Evolutionary conservation across 345 rosid genomes (phyloP).

Genomic region (Crucihimalaya himalaica): DNA sequence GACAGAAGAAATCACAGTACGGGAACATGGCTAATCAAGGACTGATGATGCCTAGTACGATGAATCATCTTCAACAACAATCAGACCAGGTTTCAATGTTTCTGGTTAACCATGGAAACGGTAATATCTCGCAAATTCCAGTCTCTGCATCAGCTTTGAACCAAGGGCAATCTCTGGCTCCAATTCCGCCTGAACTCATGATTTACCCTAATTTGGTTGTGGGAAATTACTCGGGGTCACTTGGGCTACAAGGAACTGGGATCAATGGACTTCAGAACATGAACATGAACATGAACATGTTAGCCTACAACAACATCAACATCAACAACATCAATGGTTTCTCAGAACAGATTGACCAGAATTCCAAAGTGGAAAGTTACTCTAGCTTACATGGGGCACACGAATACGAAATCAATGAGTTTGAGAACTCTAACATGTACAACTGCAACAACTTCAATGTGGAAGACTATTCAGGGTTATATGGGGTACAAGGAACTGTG

Average conservation of each 20-base stretch:
- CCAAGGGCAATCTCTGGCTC: constrained; percentile 27
- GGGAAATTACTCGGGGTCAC: constrained; percentile 2
- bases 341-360: neutral
- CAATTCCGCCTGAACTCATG: neutral
- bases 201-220: neutral
- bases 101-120: constrained; percentile 16
- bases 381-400: neutral
- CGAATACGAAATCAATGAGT: neutral
- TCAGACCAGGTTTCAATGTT: constrained; percentile 10
- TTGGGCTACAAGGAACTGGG: constrained; percentile 2
- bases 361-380: neutral
- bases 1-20: constrained; percentile 20
- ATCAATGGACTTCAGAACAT: neutral
- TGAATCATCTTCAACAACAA: constrained; percentile 28
- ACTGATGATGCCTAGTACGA: constrained; percentile 10
- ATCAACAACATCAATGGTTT: neutral
- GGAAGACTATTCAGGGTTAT: neutral
- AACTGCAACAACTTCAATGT: neutral
- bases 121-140: constrained; percentile 11
- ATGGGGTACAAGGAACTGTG: constrained; percentile 17
- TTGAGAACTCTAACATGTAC: neutral
- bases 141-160: constrained; percentile 16
- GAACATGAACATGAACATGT: constrained; percentile 11
- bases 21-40: constrained; percentile 22
- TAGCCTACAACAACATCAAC: constrained; percentile 12